Evolutionary conservation across 495 filamentous ascomycete genomes (phyloP).

Genomic region (Xylaria bambusicola): DNA sequence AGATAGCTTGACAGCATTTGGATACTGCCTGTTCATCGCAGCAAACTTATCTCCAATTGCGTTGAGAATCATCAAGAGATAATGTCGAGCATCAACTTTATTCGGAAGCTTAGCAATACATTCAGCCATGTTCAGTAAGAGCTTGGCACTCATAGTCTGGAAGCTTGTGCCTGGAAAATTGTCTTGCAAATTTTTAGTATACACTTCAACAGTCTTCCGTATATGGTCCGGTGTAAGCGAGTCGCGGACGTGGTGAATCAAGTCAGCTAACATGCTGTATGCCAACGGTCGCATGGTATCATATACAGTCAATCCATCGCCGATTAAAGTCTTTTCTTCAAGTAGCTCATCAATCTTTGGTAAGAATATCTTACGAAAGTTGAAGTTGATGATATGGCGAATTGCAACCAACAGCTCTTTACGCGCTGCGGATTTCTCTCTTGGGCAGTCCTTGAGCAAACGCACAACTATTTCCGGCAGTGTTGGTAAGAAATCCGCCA

Average conservation of each 20-base stretch:
- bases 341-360: slow-evolving; percentile 93
- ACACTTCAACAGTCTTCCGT: slow-evolving; percentile 90
- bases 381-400: slow-evolving; percentile 98
- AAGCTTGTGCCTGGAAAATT: slow-evolving; percentile 97
- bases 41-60: slow-evolving; percentile 98
- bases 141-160: slow-evolving; percentile 98
- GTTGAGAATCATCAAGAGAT: slow-evolving; percentile 94
- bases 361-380: slow-evolving; percentile 93
- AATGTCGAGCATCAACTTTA: slow-evolving; percentile 91
- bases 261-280: slow-evolving; percentile 96
- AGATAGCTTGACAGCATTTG: slow-evolving; percentile 90
- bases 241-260: slow-evolving; percentile 96
- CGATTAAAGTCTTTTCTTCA: slow-evolving; percentile 89
- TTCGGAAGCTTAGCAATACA: slow-evolving; percentile 89
- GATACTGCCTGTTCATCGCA: slow-evolving; percentile 93
- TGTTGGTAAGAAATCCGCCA: slow-evolving; percentile 84
- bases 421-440: slow-evolving; percentile 87
- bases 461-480: slow-evolving; percentile 91
- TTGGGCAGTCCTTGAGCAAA: slow-evolving; percentile 87
- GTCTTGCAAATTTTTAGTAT: slow-evolving; percentile 94
- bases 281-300: slow-evolving; percentile 94
- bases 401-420: slow-evolving; percentile 97
- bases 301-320: slow-evolving; percentile 94
- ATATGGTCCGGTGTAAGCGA: slow-evolving; percentile 83
- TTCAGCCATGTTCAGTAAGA: slow-evolving; percentile 95